phyloP scores from a whole-genome alignment of 192 early-diverging fungal species.

The Spizellomyces sp. region DNA sequence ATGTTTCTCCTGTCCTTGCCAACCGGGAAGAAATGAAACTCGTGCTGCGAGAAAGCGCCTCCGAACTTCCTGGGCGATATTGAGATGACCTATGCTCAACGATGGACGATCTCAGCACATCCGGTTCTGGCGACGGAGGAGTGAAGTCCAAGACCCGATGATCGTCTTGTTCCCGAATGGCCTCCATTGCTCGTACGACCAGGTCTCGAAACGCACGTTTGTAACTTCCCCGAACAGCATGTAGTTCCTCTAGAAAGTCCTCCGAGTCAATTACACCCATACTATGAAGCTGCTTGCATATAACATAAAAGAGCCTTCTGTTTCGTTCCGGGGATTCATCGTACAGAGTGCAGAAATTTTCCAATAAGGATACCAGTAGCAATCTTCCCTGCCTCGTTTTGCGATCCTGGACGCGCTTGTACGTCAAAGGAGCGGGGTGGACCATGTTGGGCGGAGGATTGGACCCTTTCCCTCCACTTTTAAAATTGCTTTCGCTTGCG shows the following conservation, averaged over 20 bases:
- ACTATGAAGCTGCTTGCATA: conserved; percentile 81
- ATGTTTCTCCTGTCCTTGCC: background rate
- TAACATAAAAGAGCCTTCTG: conserved; percentile 80
- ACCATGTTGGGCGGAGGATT: too few species aligned
- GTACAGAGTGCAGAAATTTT: conserved; percentile 88
- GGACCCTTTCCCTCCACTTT: too few species aligned
- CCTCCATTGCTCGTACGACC: conserved; percentile 76
- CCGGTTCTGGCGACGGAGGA: too few species aligned
- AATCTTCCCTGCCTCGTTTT: conserved; percentile 44
- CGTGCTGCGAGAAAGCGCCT: too few species aligned
- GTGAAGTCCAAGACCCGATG: too few species aligned
- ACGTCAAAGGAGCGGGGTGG: too few species aligned
- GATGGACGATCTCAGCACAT: too few species aligned
- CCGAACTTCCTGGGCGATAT: too few species aligned
- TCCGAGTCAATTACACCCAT: conserved; percentile 72
- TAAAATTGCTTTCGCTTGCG: too few species aligned
- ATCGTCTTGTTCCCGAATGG: conserved; percentile 38
- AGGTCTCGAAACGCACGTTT: conserved; percentile 84
- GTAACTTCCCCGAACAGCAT: conserved; percentile 78
- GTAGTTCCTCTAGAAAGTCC: conserved; percentile 80
- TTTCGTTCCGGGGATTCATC: conserved; percentile 85
- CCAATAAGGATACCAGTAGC: conserved; percentile 84
- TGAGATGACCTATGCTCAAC: too few species aligned
- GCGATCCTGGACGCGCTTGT: too few species aligned
- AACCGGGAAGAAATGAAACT: background rate